A percentile compares a stretch with the other conserved stretches of the same genome.
phyloP scores from a whole-genome alignment of 805 yeast genomes.

The Starmerella bacillaris region DNA sequence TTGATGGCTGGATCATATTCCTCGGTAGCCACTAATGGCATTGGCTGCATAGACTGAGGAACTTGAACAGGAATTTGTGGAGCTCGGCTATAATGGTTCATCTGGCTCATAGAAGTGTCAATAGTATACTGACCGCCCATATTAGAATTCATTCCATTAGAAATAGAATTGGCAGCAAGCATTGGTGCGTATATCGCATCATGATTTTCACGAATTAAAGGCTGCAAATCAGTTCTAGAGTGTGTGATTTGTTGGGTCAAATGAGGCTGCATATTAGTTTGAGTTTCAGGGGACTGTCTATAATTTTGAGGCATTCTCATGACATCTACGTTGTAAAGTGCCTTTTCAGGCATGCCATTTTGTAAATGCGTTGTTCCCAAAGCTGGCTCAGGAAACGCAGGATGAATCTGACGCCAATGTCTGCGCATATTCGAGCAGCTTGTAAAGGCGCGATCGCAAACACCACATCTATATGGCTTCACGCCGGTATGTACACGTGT shows the following conservation, averaged over 20 bases:
- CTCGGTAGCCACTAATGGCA: constrained; percentile 6
- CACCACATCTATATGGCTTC: constrained; percentile 59
- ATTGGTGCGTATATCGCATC: background rate
- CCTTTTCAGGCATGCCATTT: constrained; percentile 15
- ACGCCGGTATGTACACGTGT: constrained; percentile 79
- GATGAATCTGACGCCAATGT: constrained; percentile 17
- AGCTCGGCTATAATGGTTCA: no score
- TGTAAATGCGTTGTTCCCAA: constrained; percentile 11
- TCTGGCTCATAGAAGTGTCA: no score
- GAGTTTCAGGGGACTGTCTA: background rate
- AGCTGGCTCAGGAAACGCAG: constrained; percentile 13
- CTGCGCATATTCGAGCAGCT: constrained; percentile 17
- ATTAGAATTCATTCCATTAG: no score
- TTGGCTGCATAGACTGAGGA: background rate
- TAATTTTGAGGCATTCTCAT: background rate
- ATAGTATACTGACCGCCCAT: no score
- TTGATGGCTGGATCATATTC: constrained; percentile 9
- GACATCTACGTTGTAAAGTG: constrained; percentile 4
- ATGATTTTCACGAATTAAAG: background rate
- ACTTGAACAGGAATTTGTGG: no score
- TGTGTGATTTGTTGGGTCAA: background rate
- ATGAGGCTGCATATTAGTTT: background rate
- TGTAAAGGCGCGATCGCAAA: constrained; percentile 29
- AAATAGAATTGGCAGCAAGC: no score
- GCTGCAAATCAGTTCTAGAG: constrained; percentile 1